Evolutionary conservation across 225 moss, liverwort and hornwort species (phyloP).

Genomic region (Anthoceros angustus): DNA sequence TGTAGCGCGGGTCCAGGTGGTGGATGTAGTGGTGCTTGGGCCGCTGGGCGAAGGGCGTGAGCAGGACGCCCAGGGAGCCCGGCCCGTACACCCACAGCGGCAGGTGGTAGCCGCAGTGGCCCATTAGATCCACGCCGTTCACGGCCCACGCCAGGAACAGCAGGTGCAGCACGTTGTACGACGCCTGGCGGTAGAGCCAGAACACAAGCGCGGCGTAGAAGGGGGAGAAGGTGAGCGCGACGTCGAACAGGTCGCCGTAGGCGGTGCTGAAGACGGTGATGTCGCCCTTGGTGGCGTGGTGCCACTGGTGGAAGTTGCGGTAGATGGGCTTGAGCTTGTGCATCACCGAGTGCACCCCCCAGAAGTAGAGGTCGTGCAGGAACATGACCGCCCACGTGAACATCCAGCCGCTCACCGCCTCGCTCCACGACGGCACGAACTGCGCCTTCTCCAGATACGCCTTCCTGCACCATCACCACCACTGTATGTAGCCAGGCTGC

Average conservation of each 20-base stretch:
- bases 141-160: conserved; percentile 24
- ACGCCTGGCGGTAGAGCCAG: conserved; percentile 9
- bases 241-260: conserved; percentile 26
- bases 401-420: conserved; percentile 11
- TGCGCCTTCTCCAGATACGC: conserved; percentile 14
- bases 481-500: not conserved
- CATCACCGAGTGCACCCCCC: conserved; percentile 24
- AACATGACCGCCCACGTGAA: conserved; percentile 31
- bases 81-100: conserved; percentile 29
- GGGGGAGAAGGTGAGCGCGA: conserved; percentile 20
- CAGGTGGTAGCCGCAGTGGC: conserved; percentile 28
- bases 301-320: conserved; percentile 22
- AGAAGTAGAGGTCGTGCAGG: conserved; percentile 36
- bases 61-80: conserved; percentile 23
- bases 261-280: conserved; percentile 31
- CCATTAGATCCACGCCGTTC: conserved; percentile 33
- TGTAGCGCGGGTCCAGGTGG: conserved; percentile 29
- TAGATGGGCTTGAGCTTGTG: conserved; percentile 19
- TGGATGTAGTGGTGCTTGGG: conserved; percentile 37
- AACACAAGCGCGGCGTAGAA: conserved; percentile 15
- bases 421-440: conserved; percentile 2
- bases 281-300: conserved; percentile 28
- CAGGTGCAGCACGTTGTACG: conserved; percentile 18
- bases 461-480: conserved; percentile 12
- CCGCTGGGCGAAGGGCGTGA: conserved; percentile 25